Percentiles rank a stretch among this genome's conserved stretches.
Evolutionary conservation across 2,329 filamentous ascomycete species (phyloP).

Genomic region (Elsinoe fawcettii): DNA sequence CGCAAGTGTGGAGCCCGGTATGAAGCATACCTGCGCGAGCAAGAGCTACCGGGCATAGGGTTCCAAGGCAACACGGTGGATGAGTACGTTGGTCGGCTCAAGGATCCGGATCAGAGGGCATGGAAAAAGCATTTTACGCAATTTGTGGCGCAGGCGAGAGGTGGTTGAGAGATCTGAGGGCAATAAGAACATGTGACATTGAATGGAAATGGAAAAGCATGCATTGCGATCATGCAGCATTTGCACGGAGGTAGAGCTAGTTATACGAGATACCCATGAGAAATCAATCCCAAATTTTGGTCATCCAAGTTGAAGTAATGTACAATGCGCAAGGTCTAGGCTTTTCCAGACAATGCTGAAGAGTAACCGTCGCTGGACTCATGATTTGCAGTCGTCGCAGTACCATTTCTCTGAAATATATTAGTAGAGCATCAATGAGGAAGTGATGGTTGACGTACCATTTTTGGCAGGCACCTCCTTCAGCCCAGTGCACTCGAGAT

Average conservation of each 20-base stretch:
- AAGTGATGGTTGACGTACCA: neutral
- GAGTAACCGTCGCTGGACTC: no score
- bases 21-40: conserved; percentile 57
- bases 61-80: conserved; percentile 57
- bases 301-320: neutral
- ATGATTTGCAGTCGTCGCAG: conserved; percentile 7
- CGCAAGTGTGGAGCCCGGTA: conserved; percentile 81
- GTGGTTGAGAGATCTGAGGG: conserved; percentile 1
- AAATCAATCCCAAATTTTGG: neutral
- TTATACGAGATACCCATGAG: neutral
- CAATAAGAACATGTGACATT: neutral
- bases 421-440: neutral
- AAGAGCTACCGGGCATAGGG: conserved; percentile 58
- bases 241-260: neutral
- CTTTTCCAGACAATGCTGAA: no score
- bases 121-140: conserved; percentile 40
- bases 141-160: conserved; percentile 33
- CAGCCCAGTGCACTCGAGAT: conserved; percentile 7
- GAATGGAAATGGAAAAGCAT: neutral
- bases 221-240: neutral
- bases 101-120: conserved; percentile 33
- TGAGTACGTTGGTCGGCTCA: conserved; percentile 54
- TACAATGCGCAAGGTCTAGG: no score
- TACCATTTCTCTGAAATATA: neutral
- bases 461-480: neutral